These are phyloP conservation scores for Carnegiea gigantea DNA, from an alignment of 179 eudicot genomes.

Conservation along the genomic window DNA sequence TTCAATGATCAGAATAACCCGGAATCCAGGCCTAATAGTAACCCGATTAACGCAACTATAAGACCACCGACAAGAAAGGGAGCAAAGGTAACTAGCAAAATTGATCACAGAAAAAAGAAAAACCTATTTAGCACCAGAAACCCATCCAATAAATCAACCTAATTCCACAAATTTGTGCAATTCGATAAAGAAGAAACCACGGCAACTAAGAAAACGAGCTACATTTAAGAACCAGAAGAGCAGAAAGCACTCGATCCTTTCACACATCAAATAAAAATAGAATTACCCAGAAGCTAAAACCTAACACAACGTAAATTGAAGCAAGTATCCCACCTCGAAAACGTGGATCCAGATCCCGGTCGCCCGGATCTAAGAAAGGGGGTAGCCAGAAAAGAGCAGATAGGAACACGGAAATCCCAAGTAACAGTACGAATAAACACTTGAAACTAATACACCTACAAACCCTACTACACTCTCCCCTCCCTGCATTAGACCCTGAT, in stretches of 20 bases:
- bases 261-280: neutral
- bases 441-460: conserved; percentile 40
- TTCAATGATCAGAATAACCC: neutral
- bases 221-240: neutral
- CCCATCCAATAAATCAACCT: neutral
- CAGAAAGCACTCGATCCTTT: conserved; percentile 3
- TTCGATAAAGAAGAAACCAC: neutral
- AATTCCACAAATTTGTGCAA: conserved; percentile 2
- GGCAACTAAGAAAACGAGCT: conserved; percentile 11
- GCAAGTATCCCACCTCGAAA: conserved; percentile 44
- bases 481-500: conserved; percentile 24
- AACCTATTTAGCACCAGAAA: conserved; percentile 17
- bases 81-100: neutral
- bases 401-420: conserved; percentile 61
- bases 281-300: conserved; percentile 1
- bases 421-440: conserved; percentile 63
- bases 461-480: conserved; percentile 26
- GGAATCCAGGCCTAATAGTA: conserved; percentile 26
- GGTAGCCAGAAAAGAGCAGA: conserved; percentile 87
- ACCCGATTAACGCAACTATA: conserved; percentile 27
- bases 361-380: conserved; percentile 64
- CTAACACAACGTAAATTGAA: neutral
- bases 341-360: conserved; percentile 70
- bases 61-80: conserved; percentile 33
- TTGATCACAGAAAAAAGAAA: neutral